Evolutionary conservation across 2,329 filamentous ascomycete genomes (phyloP), one percentile per base, ranked within the genome.

Genomic region (Penicillium concentricum): DNA sequence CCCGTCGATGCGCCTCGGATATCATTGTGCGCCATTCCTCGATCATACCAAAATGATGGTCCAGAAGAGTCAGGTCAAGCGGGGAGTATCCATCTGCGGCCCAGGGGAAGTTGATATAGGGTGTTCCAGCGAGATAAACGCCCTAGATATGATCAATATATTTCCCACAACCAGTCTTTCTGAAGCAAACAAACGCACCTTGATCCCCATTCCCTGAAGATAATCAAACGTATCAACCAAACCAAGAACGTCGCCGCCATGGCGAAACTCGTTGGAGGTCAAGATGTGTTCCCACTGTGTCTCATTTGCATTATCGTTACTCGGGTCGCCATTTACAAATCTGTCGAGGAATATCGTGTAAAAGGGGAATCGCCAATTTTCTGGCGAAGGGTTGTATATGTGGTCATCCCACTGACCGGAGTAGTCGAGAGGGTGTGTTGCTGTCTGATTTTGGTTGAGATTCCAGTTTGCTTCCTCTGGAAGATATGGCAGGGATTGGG

Each of bases 91-190:
- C 79, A 67, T 88, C 85, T 15, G 81, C 76, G 20, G 79, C 81
- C 86, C 86, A 88, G 4, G 85, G 86, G 63, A 80, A 74, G 65
- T 88, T 88, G 69, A 88, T 81, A 63, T 87, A 81, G 9, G 83
- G 78, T 38, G 82, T 86, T 34, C 85, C 86, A 26, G 84, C 84
- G 44, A 88, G 78, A 66, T 87, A 87, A 39, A 87, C 71, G 15
- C 77, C 83, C 78, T 84, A 22, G 2, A 38, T 61, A 32, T 30
- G 35, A 44, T 41, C 13, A 58, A 59, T 55, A 46, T 22, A 46
- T 16, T 22, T 2, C 18, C 12, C 9, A 13, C 39, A 4, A 86
- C 30, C 7, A 35, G 39, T 45, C 9, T 50, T 53, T 9, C 20
- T 7, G 20, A 15, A 32, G n/a, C 15, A 22, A 22, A 57, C 58